Base-by-base conservation (phyloP, 2,329 filamentous ascomycete genomes). In the Rhynchosporium graminicola region DNA sequence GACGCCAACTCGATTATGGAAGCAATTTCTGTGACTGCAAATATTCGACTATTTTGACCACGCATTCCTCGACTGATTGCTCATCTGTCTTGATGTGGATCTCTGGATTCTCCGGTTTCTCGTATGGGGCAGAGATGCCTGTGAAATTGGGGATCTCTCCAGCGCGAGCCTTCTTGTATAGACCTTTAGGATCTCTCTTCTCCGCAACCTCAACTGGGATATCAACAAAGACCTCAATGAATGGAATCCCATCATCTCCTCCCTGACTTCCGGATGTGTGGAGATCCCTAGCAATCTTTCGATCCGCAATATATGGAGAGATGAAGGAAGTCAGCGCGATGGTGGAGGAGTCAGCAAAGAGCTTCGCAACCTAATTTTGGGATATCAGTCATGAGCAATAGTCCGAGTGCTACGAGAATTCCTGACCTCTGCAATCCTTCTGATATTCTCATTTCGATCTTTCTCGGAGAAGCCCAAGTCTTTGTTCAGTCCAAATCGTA, bases 71-170 rank as follows among this genome's bases (percentile, higher is more conserved):
- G 3, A 98, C 91, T 15, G 86, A 89, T 73, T 87, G 85, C 81
- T 94, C 83, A 73, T 92, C 86, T 51, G 90, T 96, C 78, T 86
- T 84, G 74, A 99, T 91, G 70, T 89, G 88, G 69, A 99, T 90
- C 81, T 99, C 95, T 1, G 95, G 85, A 63, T 87, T 86, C 75
- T 88, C 80, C 4, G 95, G 95, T 65, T 87, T 91, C 84, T 99
- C 95, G 76, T 99, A 99, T 1, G 95, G 95, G 36, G 94, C 92
- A 69, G 89, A 93, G 73, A 98, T 92, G 61, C 95, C 95, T 1
- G 95, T 99, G 76, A 99, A 99, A 70, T 98, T 92, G 78, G 96
- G 95, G 78, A 98, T 98, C 77, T 96, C 87, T 50, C 95, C 95
- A 57, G 90, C 88, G 50, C 94, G 83, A 12, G 95, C 95, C 85